These are phyloP conservation scores for Sordaria brevicollis DNA, from an alignment of 495 filamentous ascomycete genomes.

Conservation along the genomic window DNA sequence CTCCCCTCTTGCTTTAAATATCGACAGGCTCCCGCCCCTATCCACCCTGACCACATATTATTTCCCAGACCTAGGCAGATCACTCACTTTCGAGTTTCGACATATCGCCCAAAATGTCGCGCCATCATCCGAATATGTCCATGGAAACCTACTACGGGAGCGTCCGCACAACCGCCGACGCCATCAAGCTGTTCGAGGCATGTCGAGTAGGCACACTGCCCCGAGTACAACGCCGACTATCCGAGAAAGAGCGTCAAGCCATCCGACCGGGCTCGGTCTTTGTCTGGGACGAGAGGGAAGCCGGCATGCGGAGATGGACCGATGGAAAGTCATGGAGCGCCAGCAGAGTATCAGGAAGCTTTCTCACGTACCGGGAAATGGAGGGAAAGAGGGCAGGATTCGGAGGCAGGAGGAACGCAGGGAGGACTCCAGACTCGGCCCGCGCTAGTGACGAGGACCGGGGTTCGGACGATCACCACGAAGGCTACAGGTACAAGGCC, in stretches of 20 bases:
- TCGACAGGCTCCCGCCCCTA: not conserved
- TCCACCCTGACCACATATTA: not conserved
- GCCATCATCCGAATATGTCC: slow-evolving; percentile 8
- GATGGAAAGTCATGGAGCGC: slow-evolving; percentile 99
- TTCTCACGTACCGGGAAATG: slow-evolving; percentile 96
- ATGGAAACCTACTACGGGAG: slow-evolving; percentile 97
- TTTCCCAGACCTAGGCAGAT: not conserved
- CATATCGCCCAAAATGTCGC: not conserved
- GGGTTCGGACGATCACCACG: slow-evolving; percentile 61
- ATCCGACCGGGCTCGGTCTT: slow-evolving; percentile 96
- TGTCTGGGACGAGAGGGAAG: slow-evolving; percentile 98
- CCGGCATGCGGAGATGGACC: slow-evolving; percentile 96
- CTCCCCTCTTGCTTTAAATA: not conserved
- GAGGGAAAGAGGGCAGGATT: slow-evolving; percentile 73
- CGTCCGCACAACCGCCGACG: slow-evolving; percentile 85
- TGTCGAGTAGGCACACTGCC: slow-evolving; percentile 84
- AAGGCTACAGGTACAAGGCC: slow-evolving; percentile 94
- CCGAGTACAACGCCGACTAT: slow-evolving; percentile 83
- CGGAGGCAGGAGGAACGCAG: slow-evolving; percentile 46
- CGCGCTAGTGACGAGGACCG: slow-evolving; percentile 72
- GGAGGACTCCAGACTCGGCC: slow-evolving; percentile 72
- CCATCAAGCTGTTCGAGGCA: slow-evolving; percentile 95
- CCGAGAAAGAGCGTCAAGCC: slow-evolving; percentile 91
- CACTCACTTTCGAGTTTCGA: not conserved
- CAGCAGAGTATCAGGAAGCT: slow-evolving; percentile 93